phyloP scores from a whole-genome alignment of 2,329 filamentous ascomycete species.

The Exophiala xenobiotica region DNA sequence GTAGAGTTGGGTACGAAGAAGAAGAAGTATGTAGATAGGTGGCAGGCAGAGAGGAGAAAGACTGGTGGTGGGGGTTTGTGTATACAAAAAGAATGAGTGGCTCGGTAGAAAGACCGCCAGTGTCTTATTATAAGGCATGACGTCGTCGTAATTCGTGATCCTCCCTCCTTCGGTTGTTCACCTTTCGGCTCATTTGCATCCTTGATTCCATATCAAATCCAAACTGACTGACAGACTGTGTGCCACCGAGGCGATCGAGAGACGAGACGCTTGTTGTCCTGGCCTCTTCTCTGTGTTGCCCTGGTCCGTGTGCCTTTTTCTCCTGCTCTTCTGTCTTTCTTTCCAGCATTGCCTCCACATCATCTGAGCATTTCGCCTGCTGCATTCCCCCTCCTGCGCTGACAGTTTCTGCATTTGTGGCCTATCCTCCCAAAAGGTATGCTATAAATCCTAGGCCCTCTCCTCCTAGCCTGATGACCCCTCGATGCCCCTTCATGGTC shows the following conservation, averaged over 20 bases:
- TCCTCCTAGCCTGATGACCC: no score
- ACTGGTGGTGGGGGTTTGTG: no score
- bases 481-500: neutral
- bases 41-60: no score
- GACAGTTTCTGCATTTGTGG: neutral
- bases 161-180: neutral
- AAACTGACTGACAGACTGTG: no score
- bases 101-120: no score
- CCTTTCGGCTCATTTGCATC: neutral
- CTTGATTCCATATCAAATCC: no score
- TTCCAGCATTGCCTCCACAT: neutral
- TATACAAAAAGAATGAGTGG: no score
- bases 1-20: no score
- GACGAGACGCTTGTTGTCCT: neutral
- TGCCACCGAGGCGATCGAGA: no score
- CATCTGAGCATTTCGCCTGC: no score
- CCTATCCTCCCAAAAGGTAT: neutral
- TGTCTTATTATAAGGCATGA: neutral
- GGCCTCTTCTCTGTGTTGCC: neutral
- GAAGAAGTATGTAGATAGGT: no score
- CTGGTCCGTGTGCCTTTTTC: neutral
- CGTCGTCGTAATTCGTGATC: neutral
- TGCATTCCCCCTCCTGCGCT: neutral
- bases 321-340: no score
- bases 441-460: neutral